Conservation (phyloP, 2,329 filamentous ascomycete species). For the Penicillium sp. region DNA sequence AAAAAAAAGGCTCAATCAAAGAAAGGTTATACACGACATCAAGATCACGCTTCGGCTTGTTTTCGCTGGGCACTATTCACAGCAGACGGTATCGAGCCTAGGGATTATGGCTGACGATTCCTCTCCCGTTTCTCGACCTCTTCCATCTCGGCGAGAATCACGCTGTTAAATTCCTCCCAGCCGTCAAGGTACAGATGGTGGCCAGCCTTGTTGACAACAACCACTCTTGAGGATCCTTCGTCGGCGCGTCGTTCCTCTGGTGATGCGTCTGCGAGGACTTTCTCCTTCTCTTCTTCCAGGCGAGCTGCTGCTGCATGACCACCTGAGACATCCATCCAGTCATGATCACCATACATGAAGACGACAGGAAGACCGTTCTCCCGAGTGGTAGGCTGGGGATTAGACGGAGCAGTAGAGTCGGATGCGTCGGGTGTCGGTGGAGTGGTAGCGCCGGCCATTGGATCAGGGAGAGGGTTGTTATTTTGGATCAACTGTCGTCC, state of each 20-base stretch:
- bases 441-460: slow-evolving; percentile 9
- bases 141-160: slow-evolving; percentile 67
- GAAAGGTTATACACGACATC: slow-evolving; percentile 1
- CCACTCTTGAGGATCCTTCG: slow-evolving; percentile 78
- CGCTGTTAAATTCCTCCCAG: slow-evolving; percentile 68
- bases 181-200: slow-evolving; percentile 74
- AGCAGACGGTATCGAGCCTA: neutral
- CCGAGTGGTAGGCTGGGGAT: slow-evolving; percentile 30
- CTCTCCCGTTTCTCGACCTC: slow-evolving; percentile 51
- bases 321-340: slow-evolving; percentile 97
- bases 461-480: slow-evolving; percentile 16
- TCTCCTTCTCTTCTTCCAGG: slow-evolving; percentile 67
- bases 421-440: slow-evolving; percentile 29
- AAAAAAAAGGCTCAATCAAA: slow-evolving; percentile 2
- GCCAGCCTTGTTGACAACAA: slow-evolving; percentile 72
- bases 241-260: slow-evolving; percentile 69
- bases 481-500: slow-evolving; percentile 66
- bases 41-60: slow-evolving; percentile 10
- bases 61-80: slow-evolving; percentile 15
- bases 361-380: slow-evolving; percentile 78
- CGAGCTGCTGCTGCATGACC: slow-evolving; percentile 79
- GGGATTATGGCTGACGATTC: slow-evolving; percentile 6
- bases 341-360: slow-evolving; percentile 95
- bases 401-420: slow-evolving; percentile 25
- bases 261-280: slow-evolving; percentile 62